A percentile compares a stretch with the other conserved stretches of the same genome.
These are phyloP conservation scores for Jatropha multifida DNA, from an alignment of 441 rosid genomes.

Conservation along the genomic window DNA sequence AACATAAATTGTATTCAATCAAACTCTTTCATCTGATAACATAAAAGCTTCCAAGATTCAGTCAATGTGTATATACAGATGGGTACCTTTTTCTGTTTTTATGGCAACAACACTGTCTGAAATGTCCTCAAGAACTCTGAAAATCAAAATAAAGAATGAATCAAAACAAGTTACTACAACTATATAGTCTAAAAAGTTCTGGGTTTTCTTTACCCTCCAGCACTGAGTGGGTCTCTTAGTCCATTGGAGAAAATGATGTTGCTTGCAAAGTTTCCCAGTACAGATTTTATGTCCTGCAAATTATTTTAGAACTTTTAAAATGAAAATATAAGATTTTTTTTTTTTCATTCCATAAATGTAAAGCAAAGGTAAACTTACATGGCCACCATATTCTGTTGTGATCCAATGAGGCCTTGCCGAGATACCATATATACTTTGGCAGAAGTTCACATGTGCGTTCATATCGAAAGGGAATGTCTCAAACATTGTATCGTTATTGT, in stretches of 20 bases:
- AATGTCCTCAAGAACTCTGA: neutral
- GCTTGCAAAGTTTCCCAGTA: slow-evolving; percentile 28
- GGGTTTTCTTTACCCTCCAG: slow-evolving; percentile 51
- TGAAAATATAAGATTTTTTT: neutral
- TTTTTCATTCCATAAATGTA: neutral
- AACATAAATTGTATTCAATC: neutral
- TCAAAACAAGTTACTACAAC: neutral
- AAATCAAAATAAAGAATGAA: neutral
- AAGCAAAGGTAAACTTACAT: neutral
- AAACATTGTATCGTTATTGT: slow-evolving; percentile 1
- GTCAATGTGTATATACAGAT: neutral
- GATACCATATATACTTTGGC: slow-evolving; percentile 29
- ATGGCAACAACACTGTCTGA: slow-evolving; percentile 1
- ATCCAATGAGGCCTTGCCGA: slow-evolving; percentile 69
- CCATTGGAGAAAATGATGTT: slow-evolving; percentile 81
- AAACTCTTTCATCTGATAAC: neutral
- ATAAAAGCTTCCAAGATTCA: neutral
- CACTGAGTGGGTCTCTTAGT: slow-evolving; percentile 66
- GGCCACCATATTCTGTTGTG: slow-evolving; percentile 10
- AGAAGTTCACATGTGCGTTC: neutral
- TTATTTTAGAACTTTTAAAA: neutral
- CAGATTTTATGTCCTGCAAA: neutral
- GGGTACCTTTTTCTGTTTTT: neutral
- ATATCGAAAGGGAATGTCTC: slow-evolving; percentile 49
- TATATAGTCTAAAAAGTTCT: neutral